phyloP scores from a whole-genome alignment of 2,329 filamentous ascomycete genomes.

The Diaporthe aspalathi region DNA sequence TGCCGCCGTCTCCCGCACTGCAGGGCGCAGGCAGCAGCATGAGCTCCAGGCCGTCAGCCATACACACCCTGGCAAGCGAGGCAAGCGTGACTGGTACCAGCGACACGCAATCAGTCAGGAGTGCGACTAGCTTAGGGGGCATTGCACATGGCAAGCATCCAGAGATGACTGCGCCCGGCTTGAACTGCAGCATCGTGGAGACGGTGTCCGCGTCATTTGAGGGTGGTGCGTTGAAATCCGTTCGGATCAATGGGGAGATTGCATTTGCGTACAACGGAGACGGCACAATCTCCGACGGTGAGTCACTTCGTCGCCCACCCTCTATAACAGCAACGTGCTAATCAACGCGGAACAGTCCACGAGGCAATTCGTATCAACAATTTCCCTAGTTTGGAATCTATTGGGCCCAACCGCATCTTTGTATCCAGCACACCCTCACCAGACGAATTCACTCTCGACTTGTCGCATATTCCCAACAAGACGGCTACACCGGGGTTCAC shows the following conservation, averaged over 20 bases:
- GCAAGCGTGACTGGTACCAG: constrained; percentile 70
- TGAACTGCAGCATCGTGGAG: constrained; percentile 92
- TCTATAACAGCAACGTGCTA: neutral
- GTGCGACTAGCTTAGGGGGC: constrained; percentile 81
- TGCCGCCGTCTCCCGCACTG: constrained; percentile 53
- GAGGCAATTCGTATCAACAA: constrained; percentile 87
- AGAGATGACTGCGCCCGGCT: constrained; percentile 80
- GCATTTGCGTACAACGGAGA: constrained; percentile 82
- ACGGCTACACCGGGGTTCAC: constrained; percentile 88
- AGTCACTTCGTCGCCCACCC: constrained; percentile 56
- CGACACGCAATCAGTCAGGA: constrained; percentile 92
- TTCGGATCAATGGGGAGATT: constrained; percentile 86
- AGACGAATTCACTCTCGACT: constrained; percentile 83
- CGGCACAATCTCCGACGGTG: constrained; percentile 61
- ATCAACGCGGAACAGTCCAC: constrained; percentile 52
- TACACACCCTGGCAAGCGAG: constrained; percentile 72
- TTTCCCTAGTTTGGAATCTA: constrained; percentile 87
- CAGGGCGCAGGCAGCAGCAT: constrained; percentile 46
- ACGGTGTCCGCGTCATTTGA: constrained; percentile 89
- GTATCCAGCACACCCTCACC: constrained; percentile 74
- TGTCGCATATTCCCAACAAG: constrained; percentile 72
- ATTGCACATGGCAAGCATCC: constrained; percentile 80
- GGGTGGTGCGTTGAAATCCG: constrained; percentile 75
- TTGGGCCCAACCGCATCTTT: constrained; percentile 93
- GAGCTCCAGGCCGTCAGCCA: constrained; percentile 57